Base-by-base conservation (phyloP, 306 rosid genomes). In the Sechiopsis laciniata region DNA sequence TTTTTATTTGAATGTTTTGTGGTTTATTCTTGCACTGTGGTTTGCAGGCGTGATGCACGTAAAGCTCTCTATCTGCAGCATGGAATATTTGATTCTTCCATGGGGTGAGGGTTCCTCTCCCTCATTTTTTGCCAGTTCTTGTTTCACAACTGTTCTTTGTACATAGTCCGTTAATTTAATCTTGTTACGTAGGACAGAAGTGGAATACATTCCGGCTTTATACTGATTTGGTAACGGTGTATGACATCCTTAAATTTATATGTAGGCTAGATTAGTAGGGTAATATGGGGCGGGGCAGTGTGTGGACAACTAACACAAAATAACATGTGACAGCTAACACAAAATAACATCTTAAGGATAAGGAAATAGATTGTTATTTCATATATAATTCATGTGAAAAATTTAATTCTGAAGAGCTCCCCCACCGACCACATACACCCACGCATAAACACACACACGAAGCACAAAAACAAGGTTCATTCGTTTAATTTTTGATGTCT, bases 51-150 rank as follows among this genome's bases (percentile, higher is more conserved):
- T 71, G 98, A 93, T 82, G 82, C 98, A 76, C 81, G 86, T 29
- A 90, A 90, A 81, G 97, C 88, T 78, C 90, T 93, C 78, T 93
- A 76, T 82, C 90, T 93, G 70, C 98, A 93, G 82, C 98, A 93
- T 81, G 98, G 98, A n/a, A 71, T 93, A 76, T 78, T 93, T 32
- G 98, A 93, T 81, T 88, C 98, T 61, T 90, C 97, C 22, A 88
- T 93, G 98, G 98, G 98, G 98, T 93, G 77, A 85, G 96, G 80
- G 59, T 72, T 78, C 64, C 24, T 78, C 74, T 5, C 19, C 21
- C 50, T 26, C 53, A 45, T 40, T 13, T 12, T 50, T 46, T 26
- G 29, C n/a, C n/a, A n/a, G n/a, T n/a, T n/a, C n/a, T 26, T 1
- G 29, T 26, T 26, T 26, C 29, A 26, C 29, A 26, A 26, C 29